phyloP scores from a whole-genome alignment of 345 rosid species.

The Gossypium sturtianum region DNA sequence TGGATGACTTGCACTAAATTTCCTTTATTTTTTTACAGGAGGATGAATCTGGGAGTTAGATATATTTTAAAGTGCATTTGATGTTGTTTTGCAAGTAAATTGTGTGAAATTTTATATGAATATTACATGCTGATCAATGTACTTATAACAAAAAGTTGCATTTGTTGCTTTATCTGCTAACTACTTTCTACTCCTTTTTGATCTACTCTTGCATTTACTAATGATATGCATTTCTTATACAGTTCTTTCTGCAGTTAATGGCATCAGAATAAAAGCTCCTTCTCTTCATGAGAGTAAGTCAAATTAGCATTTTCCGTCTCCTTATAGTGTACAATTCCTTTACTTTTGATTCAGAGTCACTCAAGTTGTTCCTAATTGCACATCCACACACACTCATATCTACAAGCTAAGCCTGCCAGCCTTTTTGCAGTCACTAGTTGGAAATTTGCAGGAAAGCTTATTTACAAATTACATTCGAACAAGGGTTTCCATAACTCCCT shows the following conservation, averaged over 20 bases:
- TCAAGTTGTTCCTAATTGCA: not conserved
- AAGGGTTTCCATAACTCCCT: not conserved
- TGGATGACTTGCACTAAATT: not conserved
- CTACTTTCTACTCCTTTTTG: not conserved
- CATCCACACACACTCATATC: not conserved
- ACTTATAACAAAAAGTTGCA: not conserved
- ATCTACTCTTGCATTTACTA: not conserved
- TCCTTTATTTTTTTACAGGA: not conserved
- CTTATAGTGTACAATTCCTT: not conserved
- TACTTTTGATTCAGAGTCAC: not conserved
- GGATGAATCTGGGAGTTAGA: conserved; percentile 4
- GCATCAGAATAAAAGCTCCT: conserved; percentile 29
- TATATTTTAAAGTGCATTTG: conserved; percentile 1
- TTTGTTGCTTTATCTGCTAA: not conserved
- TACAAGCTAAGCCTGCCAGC: not conserved
- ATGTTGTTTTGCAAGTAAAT: conserved; percentile 6
- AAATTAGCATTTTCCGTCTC: not conserved
- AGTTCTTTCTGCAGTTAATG: conserved; percentile 36
- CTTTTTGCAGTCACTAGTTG: not conserved
- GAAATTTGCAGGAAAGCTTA: conserved; percentile 3
- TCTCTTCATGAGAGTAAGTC: conserved; percentile 29
- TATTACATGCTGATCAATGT: not conserved
- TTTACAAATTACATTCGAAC: not conserved
- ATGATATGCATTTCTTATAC: conserved; percentile 5
- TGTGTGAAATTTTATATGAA: not conserved